These are phyloP conservation scores for Trifolium subterraneum DNA, from an alignment of 306 rosid species.

Conservation along the genomic window DNA sequence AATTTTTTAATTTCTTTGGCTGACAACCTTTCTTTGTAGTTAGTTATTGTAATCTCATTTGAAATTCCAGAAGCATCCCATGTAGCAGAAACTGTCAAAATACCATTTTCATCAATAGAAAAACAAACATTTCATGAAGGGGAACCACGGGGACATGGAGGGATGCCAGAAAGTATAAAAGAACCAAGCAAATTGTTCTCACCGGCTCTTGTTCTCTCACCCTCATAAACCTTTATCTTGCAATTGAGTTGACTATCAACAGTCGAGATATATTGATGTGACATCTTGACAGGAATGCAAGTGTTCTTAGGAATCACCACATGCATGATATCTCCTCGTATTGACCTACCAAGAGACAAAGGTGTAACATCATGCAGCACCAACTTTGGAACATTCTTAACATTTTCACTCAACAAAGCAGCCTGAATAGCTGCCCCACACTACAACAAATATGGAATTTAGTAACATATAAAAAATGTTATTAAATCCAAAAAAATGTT, in stretches of 20 bases:
- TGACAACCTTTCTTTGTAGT: constrained; percentile 45
- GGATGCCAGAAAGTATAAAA: constrained; percentile 40
- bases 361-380: constrained; percentile 56
- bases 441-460: too few species aligned
- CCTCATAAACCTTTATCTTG: constrained; percentile 33
- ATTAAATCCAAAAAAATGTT: too few species aligned
- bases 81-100: neutral
- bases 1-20: constrained; percentile 49
- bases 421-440: constrained; percentile 38
- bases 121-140: constrained; percentile 41
- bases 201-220: neutral
- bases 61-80: neutral
- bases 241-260: too few species aligned
- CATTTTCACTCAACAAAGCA: neutral
- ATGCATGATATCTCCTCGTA: neutral
- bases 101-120: constrained; percentile 18
- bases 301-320: constrained; percentile 50
- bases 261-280: fast-evolving
- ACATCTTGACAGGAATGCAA: constrained; percentile 45
- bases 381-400: constrained; percentile 37
- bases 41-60: neutral
- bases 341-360: constrained; percentile 41
- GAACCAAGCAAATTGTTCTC: constrained; percentile 57
- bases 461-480: too few species aligned
- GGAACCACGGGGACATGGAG: constrained; percentile 52